Evolutionary conservation across 2,329 filamentous ascomycete genomes (phyloP), one percentile per base, ranked within the genome.

Genomic region (Fusarium verticillioides): DNA sequence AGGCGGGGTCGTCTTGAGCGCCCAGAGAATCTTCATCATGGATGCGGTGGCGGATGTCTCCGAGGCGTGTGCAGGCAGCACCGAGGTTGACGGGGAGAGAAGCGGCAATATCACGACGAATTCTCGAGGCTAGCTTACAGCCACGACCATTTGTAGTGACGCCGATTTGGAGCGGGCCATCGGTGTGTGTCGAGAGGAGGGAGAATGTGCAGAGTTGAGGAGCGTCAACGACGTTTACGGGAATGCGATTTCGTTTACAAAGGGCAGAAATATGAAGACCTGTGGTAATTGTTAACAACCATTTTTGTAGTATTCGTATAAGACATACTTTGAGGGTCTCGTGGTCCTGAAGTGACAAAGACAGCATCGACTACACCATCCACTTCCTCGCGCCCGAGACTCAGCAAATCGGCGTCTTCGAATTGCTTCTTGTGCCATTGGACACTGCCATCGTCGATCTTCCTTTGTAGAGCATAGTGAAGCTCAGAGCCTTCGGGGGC

Each of bases 71-170:
- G 46, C 97, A 95, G 0, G 96, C 94, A 26, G 83, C 81, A 10
- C 96, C 96, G 10, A 98, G 87, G 23, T 93, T 88, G 4, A 86
- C 81, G 0, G 96, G 96, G 7, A 99, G 86, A 1, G 91, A 90
- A 1, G 95, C 89, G 5, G 94, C 93, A 69, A 99, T 93, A 78
- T 98, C 96, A 63, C 96, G 89, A 21, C 95, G 90, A 77, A 99
- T 94, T 32, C 96, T 89, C 15, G 94, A 94, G 10, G 96, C 94
- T 36, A 99, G 88, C 83, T 97, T 98, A 85, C 96, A 98, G 4
- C 96, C 96, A 77, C 93, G 92, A 26, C 96, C 96, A 66, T 97
- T 98, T 2, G 96, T 98, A 7, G 96, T 98, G 65, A 99, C 93
- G 70, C 96, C 96, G 69, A 99, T 92, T 80, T 98, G 96, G 44